A percentile compares a stretch with the other conserved stretches of the same genome.
phyloP scores from a whole-genome alignment of 116 monocot species.

The Trichopus zeylanicus region DNA sequence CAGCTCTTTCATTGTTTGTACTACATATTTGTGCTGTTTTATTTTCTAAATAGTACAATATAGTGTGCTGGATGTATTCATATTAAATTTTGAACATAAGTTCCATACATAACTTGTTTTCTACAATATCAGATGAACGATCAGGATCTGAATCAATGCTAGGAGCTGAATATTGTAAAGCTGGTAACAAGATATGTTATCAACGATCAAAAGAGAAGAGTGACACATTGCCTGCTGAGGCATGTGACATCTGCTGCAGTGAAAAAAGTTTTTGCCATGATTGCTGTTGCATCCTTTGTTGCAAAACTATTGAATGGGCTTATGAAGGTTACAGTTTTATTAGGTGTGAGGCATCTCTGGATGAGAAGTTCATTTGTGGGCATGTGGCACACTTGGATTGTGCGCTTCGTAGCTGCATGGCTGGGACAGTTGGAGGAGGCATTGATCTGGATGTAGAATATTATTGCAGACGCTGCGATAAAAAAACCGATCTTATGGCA shows the following conservation, averaged over 20 bases:
- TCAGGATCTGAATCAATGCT: constrained; percentile 10
- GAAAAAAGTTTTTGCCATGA: constrained; percentile 65
- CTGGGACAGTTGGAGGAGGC: constrained; percentile 69
- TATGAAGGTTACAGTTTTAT: constrained; percentile 51
- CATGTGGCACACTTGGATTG: constrained; percentile 78
- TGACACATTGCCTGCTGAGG: constrained; percentile 13
- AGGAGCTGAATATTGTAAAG: constrained; percentile 43
- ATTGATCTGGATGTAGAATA: constrained; percentile 72
- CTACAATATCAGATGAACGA: constrained; percentile 3
- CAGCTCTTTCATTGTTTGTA: no score
- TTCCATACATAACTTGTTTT: neutral
- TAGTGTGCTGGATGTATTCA: no score
- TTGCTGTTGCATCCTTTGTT: constrained; percentile 83
- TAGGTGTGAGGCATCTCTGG: constrained; percentile 51
- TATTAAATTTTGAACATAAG: no score
- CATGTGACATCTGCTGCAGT: constrained; percentile 73
- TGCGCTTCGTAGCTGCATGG: constrained; percentile 63
- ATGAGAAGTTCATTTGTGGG: constrained; percentile 52
- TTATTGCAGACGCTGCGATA: constrained; percentile 77
- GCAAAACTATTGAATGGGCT: constrained; percentile 36
- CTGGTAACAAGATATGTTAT: constrained; percentile 52
- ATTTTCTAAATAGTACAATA: no score
- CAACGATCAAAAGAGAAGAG: constrained; percentile 12
- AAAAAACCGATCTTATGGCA: constrained; percentile 51
- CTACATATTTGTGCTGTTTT: no score